Evolutionary conservation across 2,329 filamentous ascomycete genomes (phyloP).

Genomic region (Nemania sp.): DNA sequence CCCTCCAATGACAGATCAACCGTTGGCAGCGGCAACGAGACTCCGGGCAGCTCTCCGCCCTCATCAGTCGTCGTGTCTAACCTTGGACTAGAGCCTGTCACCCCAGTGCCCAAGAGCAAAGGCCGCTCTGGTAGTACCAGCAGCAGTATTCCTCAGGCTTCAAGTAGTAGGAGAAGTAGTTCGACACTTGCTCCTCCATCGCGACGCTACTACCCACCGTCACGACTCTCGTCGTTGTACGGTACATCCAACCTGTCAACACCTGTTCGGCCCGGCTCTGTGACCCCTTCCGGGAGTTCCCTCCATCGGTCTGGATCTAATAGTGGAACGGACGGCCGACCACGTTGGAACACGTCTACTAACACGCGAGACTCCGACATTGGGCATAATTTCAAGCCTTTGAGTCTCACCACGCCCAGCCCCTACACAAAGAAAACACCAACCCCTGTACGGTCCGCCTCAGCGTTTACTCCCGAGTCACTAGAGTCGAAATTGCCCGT

Average conservation of each 20-base stretch:
- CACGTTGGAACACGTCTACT: conserved; percentile 72
- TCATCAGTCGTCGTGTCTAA: conserved; percentile 64
- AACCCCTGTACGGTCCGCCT: conserved; percentile 46
- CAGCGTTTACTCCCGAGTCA: conserved; percentile 48
- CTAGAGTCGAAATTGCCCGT: conserved; percentile 53
- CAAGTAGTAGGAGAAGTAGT: conserved; percentile 46
- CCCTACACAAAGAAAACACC: conserved; percentile 55
- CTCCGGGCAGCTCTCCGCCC: conserved; percentile 68
- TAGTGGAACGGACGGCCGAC: conserved; percentile 57
- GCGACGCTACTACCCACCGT: conserved; percentile 48
- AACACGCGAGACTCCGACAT: conserved; percentile 66
- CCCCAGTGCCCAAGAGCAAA: conserved; percentile 49
- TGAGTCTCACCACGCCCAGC: conserved; percentile 62
- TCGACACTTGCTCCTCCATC: conserved; percentile 50
- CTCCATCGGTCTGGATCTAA: conserved; percentile 51
- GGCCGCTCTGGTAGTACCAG: conserved; percentile 52
- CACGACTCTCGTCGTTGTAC: conserved; percentile 51
- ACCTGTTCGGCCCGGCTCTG: conserved; percentile 48
- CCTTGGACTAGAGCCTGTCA: conserved; percentile 53
- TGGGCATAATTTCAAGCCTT: conserved; percentile 69
- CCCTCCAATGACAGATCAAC: conserved; percentile 79
- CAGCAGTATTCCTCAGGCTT: conserved; percentile 50
- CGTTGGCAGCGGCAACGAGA: conserved; percentile 69
- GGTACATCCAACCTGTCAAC: conserved; percentile 38
- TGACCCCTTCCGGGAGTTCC: conserved; percentile 52